phyloP scores from a whole-genome alignment of 2,329 filamentous ascomycete species.

The Beauveria varroae region DNA sequence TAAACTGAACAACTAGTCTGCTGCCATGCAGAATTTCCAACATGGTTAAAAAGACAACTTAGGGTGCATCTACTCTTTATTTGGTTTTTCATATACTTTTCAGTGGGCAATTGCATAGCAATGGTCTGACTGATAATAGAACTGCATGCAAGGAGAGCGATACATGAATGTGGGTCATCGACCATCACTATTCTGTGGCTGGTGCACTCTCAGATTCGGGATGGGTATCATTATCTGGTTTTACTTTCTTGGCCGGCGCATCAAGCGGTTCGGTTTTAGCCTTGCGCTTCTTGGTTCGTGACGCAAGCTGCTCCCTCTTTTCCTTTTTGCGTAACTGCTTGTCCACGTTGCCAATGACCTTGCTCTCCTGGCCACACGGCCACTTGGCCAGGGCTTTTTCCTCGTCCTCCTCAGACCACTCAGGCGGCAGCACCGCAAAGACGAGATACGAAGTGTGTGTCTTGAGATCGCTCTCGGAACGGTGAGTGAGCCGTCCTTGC shows the following conservation, averaged over 20 bases:
- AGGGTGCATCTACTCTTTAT: too few relatives aligned
- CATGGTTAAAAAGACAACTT: background rate
- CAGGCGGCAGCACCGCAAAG: conserved; percentile 80
- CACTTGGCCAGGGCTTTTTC: conserved; percentile 55
- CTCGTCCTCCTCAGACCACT: conserved; percentile 82
- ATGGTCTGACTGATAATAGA: background rate
- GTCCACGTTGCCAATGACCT: conserved; percentile 45
- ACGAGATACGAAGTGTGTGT: conserved; percentile 96
- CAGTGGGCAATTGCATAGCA: background rate
- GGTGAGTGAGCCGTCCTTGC: conserved; percentile 70
- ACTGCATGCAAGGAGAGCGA: background rate
- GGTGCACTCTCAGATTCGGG: background rate
- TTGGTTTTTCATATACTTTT: too few relatives aligned
- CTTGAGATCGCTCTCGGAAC: conserved; percentile 82
- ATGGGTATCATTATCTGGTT: conserved; percentile 18
- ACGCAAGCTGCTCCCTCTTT: conserved; percentile 44
- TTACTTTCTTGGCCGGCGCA: conserved; percentile 36
- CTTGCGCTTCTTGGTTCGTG: conserved; percentile 36
- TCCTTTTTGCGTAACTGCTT: conserved; percentile 48
- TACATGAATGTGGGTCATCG: background rate
- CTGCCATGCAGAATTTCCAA: too few relatives aligned
- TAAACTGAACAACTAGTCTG: too few relatives aligned
- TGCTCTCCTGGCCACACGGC: conserved; percentile 49
- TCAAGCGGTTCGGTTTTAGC: conserved; percentile 42
- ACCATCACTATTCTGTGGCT: background rate